Conservation (phyloP, 2,329 filamentous ascomycete genomes). For the Fusarium penzigii region DNA sequence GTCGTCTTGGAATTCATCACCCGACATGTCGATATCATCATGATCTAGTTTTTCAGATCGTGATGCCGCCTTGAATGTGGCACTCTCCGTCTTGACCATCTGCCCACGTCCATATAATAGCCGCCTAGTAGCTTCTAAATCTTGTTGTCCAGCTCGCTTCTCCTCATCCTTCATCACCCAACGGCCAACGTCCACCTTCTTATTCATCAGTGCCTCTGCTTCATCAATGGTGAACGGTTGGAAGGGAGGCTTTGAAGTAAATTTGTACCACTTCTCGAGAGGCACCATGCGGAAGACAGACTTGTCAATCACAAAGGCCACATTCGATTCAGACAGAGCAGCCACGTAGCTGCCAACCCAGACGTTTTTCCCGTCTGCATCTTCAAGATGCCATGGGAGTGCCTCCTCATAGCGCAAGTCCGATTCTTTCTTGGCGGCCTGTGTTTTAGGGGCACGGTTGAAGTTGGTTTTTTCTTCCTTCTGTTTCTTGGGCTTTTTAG, state of each 20-base stretch:
- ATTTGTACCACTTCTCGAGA: slow-evolving; percentile 93
- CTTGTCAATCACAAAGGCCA: slow-evolving; percentile 73
- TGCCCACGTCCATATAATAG: slow-evolving; percentile 54
- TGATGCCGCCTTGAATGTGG: slow-evolving; percentile 61
- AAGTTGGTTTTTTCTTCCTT: slow-evolving; percentile 86
- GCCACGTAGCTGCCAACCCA: slow-evolving; percentile 93
- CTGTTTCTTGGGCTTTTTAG: slow-evolving; percentile 61
- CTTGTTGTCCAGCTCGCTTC: slow-evolving; percentile 55
- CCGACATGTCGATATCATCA: slow-evolving; percentile 67
- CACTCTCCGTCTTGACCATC: slow-evolving; percentile 68
- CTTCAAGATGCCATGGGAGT: slow-evolving; percentile 93
- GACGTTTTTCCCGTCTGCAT: slow-evolving; percentile 91
- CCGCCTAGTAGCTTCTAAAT: slow-evolving; percentile 60
- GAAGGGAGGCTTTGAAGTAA: slow-evolving; percentile 78
- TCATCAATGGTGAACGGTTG: slow-evolving; percentile 79
- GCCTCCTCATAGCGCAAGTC: slow-evolving; percentile 90
- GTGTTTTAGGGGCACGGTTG: slow-evolving; percentile 74
- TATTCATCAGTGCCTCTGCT: slow-evolving; percentile 79
- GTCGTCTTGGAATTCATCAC: slow-evolving; percentile 82
- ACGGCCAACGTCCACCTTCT: slow-evolving; percentile 72
- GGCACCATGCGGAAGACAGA: slow-evolving; percentile 82
- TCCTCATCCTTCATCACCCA: slow-evolving; percentile 77
- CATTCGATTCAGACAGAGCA: slow-evolving; percentile 81
- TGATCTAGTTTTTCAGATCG: slow-evolving; percentile 69
- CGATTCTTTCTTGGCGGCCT: slow-evolving; percentile 75